These are phyloP conservation scores for Casuarina equisetifolia DNA, from an alignment of 306 rosid species.

Conservation along the genomic window DNA sequence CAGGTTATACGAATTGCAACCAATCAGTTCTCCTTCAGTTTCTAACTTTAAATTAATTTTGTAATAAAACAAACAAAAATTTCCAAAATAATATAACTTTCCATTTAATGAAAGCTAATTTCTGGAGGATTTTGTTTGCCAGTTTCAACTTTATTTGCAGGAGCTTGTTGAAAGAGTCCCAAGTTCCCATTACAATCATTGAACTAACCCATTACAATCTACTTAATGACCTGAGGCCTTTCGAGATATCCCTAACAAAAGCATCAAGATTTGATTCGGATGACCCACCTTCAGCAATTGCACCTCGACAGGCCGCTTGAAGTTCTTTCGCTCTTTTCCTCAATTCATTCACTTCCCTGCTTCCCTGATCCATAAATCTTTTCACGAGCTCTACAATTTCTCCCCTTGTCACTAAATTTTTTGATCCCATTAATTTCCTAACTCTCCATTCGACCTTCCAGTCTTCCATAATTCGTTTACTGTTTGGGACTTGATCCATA, in stretches of 20 bases:
- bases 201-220: background rate
- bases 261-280: slow-evolving; percentile 27
- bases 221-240: background rate
- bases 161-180: too few relatives aligned
- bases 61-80: too few relatives aligned
- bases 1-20: too few relatives aligned
- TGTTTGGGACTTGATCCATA: slow-evolving; percentile 41
- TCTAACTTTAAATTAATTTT: too few relatives aligned
- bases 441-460: slow-evolving; percentile 48
- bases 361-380: slow-evolving; percentile 35
- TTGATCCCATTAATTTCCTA: background rate
- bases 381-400: slow-evolving; percentile 30
- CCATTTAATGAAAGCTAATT: too few relatives aligned
- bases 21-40: too few relatives aligned
- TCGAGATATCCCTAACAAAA: slow-evolving; percentile 26
- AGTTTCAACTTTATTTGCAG: too few relatives aligned
- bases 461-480: slow-evolving; percentile 45
- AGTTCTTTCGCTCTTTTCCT: slow-evolving; percentile 28
- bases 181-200: background rate
- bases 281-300: slow-evolving; percentile 45
- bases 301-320: slow-evolving; percentile 10
- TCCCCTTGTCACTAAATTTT: slow-evolving; percentile 25
- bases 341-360: slow-evolving; percentile 7
- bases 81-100: too few relatives aligned
- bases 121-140: too few relatives aligned